A percentile compares a stretch with the other conserved stretches of the same genome.
These are phyloP conservation scores for Corymbia maculata DNA, from an alignment of 345 rosid species.

Conservation along the genomic window DNA sequence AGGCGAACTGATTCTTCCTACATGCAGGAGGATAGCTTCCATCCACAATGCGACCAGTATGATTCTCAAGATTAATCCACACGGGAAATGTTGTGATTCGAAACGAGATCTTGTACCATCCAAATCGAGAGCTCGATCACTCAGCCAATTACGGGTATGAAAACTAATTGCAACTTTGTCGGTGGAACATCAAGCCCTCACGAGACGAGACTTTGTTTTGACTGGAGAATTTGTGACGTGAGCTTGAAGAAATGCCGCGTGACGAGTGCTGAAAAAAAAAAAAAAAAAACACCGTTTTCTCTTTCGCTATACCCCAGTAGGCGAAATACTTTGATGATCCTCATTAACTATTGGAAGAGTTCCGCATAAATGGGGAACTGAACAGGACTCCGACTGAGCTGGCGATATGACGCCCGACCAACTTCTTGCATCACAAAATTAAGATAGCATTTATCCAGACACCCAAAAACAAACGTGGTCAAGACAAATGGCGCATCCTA, in stretches of 20 bases:
- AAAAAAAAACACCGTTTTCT: background rate
- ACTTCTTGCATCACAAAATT: background rate
- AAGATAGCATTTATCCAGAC: background rate
- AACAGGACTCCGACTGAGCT: background rate
- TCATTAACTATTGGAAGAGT: background rate
- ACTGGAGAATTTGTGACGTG: background rate
- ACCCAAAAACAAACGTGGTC: background rate
- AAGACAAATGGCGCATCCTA: background rate
- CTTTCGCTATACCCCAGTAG: background rate
- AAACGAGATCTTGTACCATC: background rate
- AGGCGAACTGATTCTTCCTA: background rate
- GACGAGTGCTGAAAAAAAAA: background rate
- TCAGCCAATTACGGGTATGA: background rate
- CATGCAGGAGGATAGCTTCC: background rate
- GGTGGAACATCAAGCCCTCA: background rate
- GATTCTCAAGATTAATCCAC: background rate
- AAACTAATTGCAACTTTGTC: background rate
- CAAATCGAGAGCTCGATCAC: background rate
- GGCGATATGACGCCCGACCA: background rate
- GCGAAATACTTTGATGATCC: background rate
- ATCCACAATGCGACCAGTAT: background rate
- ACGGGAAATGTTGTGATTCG: background rate
- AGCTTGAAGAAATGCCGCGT: background rate
- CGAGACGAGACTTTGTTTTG: background rate
- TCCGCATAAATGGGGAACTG: background rate